Conservation (phyloP, 352 stramenopile species). For the Globisporangium spinosum region DNA sequence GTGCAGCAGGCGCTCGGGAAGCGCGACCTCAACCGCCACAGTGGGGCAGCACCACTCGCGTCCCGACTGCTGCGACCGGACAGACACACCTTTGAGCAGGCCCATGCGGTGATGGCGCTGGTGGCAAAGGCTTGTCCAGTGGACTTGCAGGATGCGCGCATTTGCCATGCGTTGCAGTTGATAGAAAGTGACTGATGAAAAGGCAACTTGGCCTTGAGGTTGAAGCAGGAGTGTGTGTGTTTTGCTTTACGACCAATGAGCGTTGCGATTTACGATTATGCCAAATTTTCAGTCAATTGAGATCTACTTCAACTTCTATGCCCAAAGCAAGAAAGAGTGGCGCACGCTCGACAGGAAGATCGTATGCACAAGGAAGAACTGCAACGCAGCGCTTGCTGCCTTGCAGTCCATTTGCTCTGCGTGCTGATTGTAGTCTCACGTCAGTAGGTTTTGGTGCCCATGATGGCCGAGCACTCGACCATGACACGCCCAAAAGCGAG, state of each 20-base stretch:
- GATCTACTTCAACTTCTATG: too few relatives aligned
- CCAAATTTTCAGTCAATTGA: too few relatives aligned
- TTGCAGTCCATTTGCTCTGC: neutral
- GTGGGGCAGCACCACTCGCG: conserved; percentile 10
- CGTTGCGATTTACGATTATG: too few relatives aligned
- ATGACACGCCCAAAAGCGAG: too few relatives aligned
- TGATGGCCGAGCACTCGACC: too few relatives aligned
- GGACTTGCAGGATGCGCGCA: neutral
- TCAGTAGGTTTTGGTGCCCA: too few relatives aligned
- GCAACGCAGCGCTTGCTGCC: neutral
- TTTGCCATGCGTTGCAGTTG: neutral
- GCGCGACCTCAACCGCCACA: conserved; percentile 12
- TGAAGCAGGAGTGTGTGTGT: neutral
- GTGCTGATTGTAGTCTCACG: neutral
- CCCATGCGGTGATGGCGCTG: conserved; percentile 1
- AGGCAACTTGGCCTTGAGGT: neutral
- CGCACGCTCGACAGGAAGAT: neutral
- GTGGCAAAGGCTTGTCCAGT: neutral
- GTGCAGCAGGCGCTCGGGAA: conserved; percentile 41
- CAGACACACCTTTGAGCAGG: conserved; percentile 25
- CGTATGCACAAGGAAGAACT: neutral
- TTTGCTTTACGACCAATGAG: neutral
- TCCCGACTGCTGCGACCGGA: conserved; percentile 37
- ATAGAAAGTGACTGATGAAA: neutral
- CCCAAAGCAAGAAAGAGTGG: too few relatives aligned